Evolutionary conservation across 73 alveolate genomes (phyloP).

Genomic region (Breviolum minutum): DNA sequence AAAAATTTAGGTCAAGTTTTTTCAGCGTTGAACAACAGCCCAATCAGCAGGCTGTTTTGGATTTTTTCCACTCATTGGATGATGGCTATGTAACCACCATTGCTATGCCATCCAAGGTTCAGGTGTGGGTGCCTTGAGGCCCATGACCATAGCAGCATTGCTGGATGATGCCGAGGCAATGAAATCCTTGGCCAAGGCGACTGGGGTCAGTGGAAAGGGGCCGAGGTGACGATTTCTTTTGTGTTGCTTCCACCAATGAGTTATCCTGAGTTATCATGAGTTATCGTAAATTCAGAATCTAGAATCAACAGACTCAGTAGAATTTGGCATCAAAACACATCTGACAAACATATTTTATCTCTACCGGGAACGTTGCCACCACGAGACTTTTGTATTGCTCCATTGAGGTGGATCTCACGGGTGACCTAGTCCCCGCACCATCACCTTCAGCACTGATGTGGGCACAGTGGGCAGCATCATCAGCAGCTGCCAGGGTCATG

Average conservation of each 20-base stretch:
- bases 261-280: too few relatives aligned
- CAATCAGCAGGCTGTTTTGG: too few relatives aligned
- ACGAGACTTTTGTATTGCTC: too few relatives aligned
- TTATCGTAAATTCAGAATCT: too few relatives aligned
- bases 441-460: slow-evolving; percentile 69
- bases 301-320: too few relatives aligned
- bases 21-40: too few relatives aligned
- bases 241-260: too few relatives aligned
- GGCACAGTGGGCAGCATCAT: slow-evolving; percentile 71
- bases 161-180: slow-evolving; percentile 79
- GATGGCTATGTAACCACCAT: neutral
- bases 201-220: neutral
- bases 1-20: too few relatives aligned
- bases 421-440: slow-evolving; percentile 56
- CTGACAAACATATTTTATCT: too few relatives aligned
- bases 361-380: too few relatives aligned
- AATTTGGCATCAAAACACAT: too few relatives aligned
- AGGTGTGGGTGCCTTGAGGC: slow-evolving; percentile 59
- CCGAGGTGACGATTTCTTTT: neutral
- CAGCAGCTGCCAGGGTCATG: slow-evolving; percentile 70
- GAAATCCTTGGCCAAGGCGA: slow-evolving; percentile 23
- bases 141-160: slow-evolving; percentile 51
- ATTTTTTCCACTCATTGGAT: too few relatives aligned
- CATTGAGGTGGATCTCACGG: neutral
- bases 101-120: slow-evolving; percentile 6